Percentiles rank a stretch among this genome's conserved stretches.
Conservation (phyloP, 1,284 basidiomycete species). For the Tilletia caries region DNA sequence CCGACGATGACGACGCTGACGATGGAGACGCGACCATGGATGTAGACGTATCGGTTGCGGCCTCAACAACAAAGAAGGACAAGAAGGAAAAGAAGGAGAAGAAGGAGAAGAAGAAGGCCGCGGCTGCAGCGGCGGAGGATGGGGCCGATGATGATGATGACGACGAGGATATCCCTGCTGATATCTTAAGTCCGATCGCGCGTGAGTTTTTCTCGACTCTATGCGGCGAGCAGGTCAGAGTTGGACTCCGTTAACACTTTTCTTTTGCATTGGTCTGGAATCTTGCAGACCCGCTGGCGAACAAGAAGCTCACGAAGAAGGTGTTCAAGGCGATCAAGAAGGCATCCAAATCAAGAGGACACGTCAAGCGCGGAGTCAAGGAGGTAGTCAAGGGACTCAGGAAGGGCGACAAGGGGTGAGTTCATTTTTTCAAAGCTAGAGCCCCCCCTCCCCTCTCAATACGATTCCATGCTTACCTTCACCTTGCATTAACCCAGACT, state of each 20-base stretch:
- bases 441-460: too few relatives aligned
- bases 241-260: too few relatives aligned
- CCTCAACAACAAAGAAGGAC: slow-evolving; percentile 2
- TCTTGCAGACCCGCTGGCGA: slow-evolving; percentile 41
- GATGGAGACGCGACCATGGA: slow-evolving; percentile 2
- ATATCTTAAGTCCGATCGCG: slow-evolving; percentile 8
- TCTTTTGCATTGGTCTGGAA: neutral
- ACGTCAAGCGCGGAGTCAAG: slow-evolving; percentile 53
- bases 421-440: neutral
- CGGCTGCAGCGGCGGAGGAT: too few relatives aligned
- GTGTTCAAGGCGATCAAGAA: slow-evolving; percentile 53
- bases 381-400: slow-evolving; percentile 52
- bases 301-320: slow-evolving; percentile 47
- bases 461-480: too few relatives aligned
- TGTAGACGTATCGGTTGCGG: neutral
- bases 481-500: too few relatives aligned
- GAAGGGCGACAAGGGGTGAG: slow-evolving; percentile 49
- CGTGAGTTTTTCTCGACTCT: slow-evolving; percentile 1
- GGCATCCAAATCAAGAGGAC: slow-evolving; percentile 50
- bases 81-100: neutral
- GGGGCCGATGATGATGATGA: neutral
- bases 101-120: too few relatives aligned
- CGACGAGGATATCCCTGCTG: slow-evolving; percentile 11
- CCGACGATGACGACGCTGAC: neutral
- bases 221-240: neutral